phyloP scores from a whole-genome alignment of 2,329 filamentous ascomycete species.

The Cadophora sp. region DNA sequence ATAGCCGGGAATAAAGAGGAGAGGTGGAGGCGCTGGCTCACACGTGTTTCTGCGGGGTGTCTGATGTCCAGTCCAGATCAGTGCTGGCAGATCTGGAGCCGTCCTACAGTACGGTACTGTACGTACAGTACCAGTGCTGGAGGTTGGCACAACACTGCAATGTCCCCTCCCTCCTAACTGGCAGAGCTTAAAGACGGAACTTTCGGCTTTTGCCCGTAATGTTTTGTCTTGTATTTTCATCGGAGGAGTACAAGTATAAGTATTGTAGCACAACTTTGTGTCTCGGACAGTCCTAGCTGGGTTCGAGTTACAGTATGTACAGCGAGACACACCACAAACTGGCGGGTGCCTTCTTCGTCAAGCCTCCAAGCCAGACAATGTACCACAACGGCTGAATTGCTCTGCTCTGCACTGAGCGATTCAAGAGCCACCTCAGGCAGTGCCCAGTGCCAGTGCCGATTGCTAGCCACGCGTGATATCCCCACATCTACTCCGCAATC shows the following conservation, averaged over 20 bases:
- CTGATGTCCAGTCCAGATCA: no score
- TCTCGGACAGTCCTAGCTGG: neutral
- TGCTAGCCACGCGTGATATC: conserved; percentile 27
- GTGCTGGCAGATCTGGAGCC: neutral
- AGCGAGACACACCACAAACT: neutral
- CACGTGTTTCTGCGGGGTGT: conserved; percentile 8
- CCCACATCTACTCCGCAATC: conserved; percentile 28
- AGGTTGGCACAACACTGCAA: no score
- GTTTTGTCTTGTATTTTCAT: neutral
- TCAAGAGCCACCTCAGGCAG: neutral
- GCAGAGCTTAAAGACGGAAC: neutral
- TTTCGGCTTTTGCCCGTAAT: neutral
- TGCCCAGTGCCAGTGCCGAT: neutral
- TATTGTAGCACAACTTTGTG: neutral
- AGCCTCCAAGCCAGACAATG: neutral
- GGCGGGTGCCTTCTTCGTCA: neutral
- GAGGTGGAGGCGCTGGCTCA: neutral
- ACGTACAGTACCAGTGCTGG: no score
- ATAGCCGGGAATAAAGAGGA: conserved; percentile 18
- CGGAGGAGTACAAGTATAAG: neutral
- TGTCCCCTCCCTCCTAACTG: no score
- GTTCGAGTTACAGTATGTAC: neutral
- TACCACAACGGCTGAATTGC: conserved; percentile 2
- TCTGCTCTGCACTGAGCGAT: neutral
- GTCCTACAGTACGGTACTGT: neutral